These are phyloP conservation scores for Onygenales sp. DNA, from an alignment of 2,329 filamentous ascomycete genomes.

Conservation along the genomic window DNA sequence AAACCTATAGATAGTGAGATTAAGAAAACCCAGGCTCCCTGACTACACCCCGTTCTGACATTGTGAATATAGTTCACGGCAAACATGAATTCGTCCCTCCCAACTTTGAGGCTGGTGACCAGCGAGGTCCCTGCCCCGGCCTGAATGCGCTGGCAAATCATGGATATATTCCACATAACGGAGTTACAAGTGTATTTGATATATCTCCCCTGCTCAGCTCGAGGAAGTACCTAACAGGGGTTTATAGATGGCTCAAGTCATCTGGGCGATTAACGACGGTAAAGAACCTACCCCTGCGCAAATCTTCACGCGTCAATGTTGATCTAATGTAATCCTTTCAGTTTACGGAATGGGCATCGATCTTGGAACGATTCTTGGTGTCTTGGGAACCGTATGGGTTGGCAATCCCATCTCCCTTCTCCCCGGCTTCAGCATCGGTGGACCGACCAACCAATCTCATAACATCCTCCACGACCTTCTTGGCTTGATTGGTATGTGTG, in stretches of 20 bases:
- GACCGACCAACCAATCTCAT: conserved; percentile 27
- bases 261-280: conserved; percentile 27
- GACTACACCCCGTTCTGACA: not conserved
- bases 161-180: conserved; percentile 33
- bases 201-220: not conserved
- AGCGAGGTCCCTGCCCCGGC: conserved; percentile 33
- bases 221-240: not conserved
- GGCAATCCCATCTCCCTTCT: conserved; percentile 43
- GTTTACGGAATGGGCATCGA: conserved; percentile 43
- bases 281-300: not conserved
- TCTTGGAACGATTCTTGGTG: conserved; percentile 32
- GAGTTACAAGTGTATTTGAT: conserved; percentile 22
- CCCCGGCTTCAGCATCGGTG: conserved; percentile 45
- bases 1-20: not conserved
- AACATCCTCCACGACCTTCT: conserved; percentile 36
- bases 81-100: conserved; percentile 26
- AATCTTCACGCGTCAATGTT: not conserved
- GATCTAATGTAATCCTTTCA: conserved; percentile 10
- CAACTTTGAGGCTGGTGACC: conserved; percentile 24
- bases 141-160: conserved; percentile 37
- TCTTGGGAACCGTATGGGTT: conserved; percentile 39
- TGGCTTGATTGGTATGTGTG: conserved; percentile 32
- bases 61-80: conserved; percentile 20
- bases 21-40: not conserved
- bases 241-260: conserved; percentile 22